Conservation (phyloP, 306 rosid genomes). For the Vigna radiata region DNA sequence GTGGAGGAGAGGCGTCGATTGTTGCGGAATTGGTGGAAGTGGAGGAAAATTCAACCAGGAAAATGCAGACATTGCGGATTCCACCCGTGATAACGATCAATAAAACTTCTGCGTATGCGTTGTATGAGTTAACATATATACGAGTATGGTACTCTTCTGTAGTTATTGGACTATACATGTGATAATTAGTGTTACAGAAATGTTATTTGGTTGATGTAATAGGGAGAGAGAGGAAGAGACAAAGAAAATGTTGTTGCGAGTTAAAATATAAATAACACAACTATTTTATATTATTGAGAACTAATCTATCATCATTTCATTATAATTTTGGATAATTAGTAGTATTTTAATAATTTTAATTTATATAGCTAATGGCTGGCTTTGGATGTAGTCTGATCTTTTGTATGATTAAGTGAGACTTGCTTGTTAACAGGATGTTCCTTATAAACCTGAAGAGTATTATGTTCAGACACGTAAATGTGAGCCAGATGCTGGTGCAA, state of each 20-base stretch:
- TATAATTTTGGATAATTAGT: conserved; percentile 7
- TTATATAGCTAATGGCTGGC: not conserved
- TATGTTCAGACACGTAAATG: conserved; percentile 80
- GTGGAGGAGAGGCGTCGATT: conserved; percentile 89
- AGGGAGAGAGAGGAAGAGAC: not conserved
- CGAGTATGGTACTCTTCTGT: conserved; percentile 54
- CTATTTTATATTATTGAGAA: not conserved
- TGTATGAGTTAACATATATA: conserved; percentile 74
- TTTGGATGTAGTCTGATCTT: not conserved
- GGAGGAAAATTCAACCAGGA: conserved; percentile 80
- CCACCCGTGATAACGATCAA: conserved; percentile 78
- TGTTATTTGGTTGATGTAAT: not conserved
- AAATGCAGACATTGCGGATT: conserved; percentile 78
- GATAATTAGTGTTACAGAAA: not conserved
- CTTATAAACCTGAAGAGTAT: conserved; percentile 83
- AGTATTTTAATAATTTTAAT: too few relatives aligned
- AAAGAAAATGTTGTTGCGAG: not conserved
- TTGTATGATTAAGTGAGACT: not conserved
- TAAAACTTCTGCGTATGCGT: conserved; percentile 82
- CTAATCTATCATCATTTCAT: not conserved
- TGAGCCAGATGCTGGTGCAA: conserved; percentile 76
- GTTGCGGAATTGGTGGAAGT: conserved; percentile 92
- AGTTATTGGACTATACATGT: not conserved
- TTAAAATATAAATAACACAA: too few relatives aligned
- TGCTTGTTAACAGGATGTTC: conserved; percentile 67